Evolutionary conservation across 2,329 filamentous ascomycete species (phyloP), one percentile per base, ranked within the genome.

Genomic region (Apiospora saccharicola): DNA sequence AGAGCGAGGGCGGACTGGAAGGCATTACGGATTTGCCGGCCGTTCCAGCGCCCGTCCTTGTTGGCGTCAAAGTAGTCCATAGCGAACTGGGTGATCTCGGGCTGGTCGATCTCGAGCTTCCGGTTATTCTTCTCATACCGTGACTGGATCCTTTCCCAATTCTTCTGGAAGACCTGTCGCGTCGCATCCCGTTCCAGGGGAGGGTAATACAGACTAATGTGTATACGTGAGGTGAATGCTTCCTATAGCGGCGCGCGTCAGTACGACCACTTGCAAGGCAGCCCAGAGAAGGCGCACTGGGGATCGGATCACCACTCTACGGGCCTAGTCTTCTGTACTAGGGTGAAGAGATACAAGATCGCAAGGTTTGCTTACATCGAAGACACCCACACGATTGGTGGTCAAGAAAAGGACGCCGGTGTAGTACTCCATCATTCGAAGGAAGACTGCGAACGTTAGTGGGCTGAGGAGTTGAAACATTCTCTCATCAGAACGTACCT

Each of bases 341-440:
- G 49, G 49, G 26, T 30, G 26, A 30, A 30, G 26, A 4, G 26
- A 16, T 26, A 53, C 4, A 7, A 5, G 12, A 26, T 14, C 22
- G 26, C 10, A 16, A n/a, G 13, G 13, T 10, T 14, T 53, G 14
- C 51, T 30, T 30, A 57, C 51, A 71, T 80, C 75, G 73, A 80
- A 72, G 72, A 77, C 67, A 71, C 79, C 74, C 73, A 78, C 57
- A 68, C 79, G 71, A 57, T 80, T 74, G 34, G 83, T 85, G 0
- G 83, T 85, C 8, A 85, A 76, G 71, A 80, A 81, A 3, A 83
- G 74, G 37, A 83, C 78, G 0, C 82, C 82, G 0, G 74, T 76
- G 72, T 83, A 84, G 75, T 84, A 84, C 19, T 72, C 68, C 68
- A 70, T 44, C 22, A 72, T 34, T 34, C 47, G 69, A 43, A 70